These are phyloP conservation scores for Staphylotrichum tortipilum DNA, from an alignment of 495 filamentous ascomycete genomes.

Conservation along the genomic window DNA sequence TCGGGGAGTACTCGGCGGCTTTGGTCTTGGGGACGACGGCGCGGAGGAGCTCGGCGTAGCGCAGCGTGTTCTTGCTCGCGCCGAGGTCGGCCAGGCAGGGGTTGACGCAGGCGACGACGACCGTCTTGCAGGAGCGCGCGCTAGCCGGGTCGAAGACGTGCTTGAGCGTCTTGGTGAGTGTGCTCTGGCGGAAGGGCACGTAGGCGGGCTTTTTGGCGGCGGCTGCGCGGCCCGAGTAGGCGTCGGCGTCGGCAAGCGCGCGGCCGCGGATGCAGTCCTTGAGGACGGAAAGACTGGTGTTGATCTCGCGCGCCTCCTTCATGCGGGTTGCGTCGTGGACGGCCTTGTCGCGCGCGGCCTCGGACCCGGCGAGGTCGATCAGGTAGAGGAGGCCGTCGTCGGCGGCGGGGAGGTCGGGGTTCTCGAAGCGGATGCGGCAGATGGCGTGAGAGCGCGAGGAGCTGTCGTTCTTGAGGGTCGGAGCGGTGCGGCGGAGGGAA, in stretches of 20 bases:
- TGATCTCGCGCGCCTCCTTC: constrained; percentile 40
- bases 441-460: constrained; percentile 44
- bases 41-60: constrained; percentile 19
- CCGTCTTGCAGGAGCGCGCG: constrained; percentile 13
- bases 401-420: constrained; percentile 11
- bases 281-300: constrained; percentile 33
- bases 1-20: constrained; percentile 2
- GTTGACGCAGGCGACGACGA: constrained; percentile 22
- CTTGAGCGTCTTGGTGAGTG: constrained; percentile 22
- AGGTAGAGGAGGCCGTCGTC: constrained; percentile 36
- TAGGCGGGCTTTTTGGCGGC: constrained; percentile 9
- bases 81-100: constrained; percentile 18
- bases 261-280: constrained; percentile 35
- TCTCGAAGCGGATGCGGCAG: constrained; percentile 37
- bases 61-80: constrained; percentile 21
- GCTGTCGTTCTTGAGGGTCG: constrained; percentile 34
- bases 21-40: constrained; percentile 7
- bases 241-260: constrained; percentile 14
- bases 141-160: constrained; percentile 21
- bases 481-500: constrained; percentile 9
- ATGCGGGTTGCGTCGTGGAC: constrained; percentile 27
- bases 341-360: constrained; percentile 26
- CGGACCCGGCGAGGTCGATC: constrained; percentile 42
- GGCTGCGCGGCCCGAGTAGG: background rate
- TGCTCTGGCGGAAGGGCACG: constrained; percentile 20